phyloP scores from a whole-genome alignment of 805 yeast species.

The Saccharomycopsis olivae region DNA sequence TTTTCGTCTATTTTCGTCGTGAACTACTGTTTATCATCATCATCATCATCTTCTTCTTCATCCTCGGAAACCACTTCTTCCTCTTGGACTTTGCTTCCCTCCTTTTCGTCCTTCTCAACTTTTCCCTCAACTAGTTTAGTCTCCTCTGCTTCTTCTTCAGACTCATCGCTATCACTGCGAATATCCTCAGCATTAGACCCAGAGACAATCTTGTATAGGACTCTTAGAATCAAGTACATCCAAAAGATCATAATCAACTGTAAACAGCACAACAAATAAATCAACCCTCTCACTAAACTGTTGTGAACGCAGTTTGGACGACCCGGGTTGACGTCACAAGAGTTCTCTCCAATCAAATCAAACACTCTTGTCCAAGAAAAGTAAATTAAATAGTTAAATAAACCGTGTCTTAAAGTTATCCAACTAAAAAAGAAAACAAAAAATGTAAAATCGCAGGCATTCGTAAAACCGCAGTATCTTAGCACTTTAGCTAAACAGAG shows the following conservation, averaged over 20 bases:
- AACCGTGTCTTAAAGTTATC: constrained; percentile 64
- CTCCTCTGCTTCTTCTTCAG: constrained; percentile 14
- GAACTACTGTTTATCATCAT: too few relatives aligned
- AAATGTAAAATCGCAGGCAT: constrained; percentile 59
- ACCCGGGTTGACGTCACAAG: background rate
- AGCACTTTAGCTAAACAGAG: constrained; percentile 66
- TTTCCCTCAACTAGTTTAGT: constrained; percentile 1
- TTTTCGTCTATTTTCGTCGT: too few relatives aligned
- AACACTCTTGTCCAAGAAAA: constrained; percentile 31
- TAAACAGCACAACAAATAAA: constrained; percentile 48
- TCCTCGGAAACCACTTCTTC: too few relatives aligned
- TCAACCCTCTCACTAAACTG: constrained; percentile 28
- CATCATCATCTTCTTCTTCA: too few relatives aligned
- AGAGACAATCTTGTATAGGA: constrained; percentile 54
- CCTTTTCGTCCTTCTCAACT: background rate
- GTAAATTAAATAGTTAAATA: constrained; percentile 55
- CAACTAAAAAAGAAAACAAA: constrained; percentile 55
- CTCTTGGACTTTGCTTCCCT: background rate
- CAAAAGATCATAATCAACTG: constrained; percentile 60
- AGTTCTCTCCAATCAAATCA: background rate
- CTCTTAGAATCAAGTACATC: constrained; percentile 65
- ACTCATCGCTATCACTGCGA: constrained; percentile 72
- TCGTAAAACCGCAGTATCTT: constrained; percentile 55
- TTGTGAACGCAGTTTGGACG: background rate
- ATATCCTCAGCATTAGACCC: constrained; percentile 81